Evolutionary conservation across 352 stramenopile species (phyloP).

Genomic region (Hyaloperonospora arabidopsidis): DNA sequence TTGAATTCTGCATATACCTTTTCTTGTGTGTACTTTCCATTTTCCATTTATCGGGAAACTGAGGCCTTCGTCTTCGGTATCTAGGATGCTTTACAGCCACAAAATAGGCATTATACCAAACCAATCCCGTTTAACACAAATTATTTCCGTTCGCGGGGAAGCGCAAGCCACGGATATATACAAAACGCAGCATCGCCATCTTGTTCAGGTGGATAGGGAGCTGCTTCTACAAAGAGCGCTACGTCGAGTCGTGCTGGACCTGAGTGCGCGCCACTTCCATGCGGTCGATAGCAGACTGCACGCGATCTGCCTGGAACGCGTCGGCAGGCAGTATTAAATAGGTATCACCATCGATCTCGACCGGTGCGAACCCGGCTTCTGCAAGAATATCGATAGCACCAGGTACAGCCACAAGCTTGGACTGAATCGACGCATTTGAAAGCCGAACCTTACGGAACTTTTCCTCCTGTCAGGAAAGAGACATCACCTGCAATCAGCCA

Average conservation of each 20-base stretch:
- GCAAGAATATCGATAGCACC: constrained; percentile 49
- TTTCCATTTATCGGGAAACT: neutral
- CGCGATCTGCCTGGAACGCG: constrained; percentile 30
- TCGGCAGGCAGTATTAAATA: constrained; percentile 50
- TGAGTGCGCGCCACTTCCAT: constrained; percentile 63
- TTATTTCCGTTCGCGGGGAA: neutral
- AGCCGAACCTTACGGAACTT: constrained; percentile 67
- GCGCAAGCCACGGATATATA: constrained; percentile 1
- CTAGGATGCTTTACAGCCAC: neutral
- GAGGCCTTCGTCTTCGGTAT: neutral
- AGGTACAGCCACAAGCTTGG: constrained; percentile 50
- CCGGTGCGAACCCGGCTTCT: constrained; percentile 46
- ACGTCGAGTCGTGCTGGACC: constrained; percentile 44
- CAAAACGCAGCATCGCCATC: constrained; percentile 13
- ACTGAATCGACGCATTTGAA: constrained; percentile 49
- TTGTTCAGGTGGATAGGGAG: constrained; percentile 11
- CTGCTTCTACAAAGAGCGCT: constrained; percentile 13
- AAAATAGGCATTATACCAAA: neutral
- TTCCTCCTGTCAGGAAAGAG: constrained; percentile 36
- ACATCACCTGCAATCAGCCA: constrained; percentile 3
- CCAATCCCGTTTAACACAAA: no score
- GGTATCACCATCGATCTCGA: constrained; percentile 35
- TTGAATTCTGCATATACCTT: constrained; percentile 2
- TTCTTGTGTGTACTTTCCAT: neutral
- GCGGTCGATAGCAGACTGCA: constrained; percentile 52